Base-by-base conservation (phyloP, 371 early-diverging fungal genomes). In the Mucor lusitanicus region DNA sequence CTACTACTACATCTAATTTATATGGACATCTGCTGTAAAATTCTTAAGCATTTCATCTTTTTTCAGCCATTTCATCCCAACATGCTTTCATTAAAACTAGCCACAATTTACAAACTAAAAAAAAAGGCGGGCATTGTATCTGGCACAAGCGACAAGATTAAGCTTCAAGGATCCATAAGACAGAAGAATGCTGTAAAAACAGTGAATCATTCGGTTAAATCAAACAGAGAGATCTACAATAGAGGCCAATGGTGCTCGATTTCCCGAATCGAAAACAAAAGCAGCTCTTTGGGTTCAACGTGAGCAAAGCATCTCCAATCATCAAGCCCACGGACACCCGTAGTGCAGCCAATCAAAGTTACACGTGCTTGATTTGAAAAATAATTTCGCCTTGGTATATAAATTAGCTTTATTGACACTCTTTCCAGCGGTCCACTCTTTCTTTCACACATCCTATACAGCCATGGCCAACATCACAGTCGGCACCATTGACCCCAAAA, bases 401-500 rank as follows among this genome's bases (percentile, higher is more conserved):
- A 60, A 19, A 60, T 12, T 42, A 44, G 48, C 32, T 32, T 33
- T 6, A 13, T 21, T 33, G 27, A 15, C 11, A 32, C 0, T 37
- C 17, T 6, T 46, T 30, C 4, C 13, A 21, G 19, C 15, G 40
- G 33, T 7, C 6, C 33, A 33, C 6, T 23, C 27, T 59, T 42
- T 28, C n/a, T 57, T 55, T 35, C 59, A 9, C 27, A 42, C 59
- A 35, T 30, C 8, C 37, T 40, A 56, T 27, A 59, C 56, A 44
- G 48, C 28, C 28, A 70, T 66, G 62, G 12, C 57, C 28, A 44
- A 60, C n/a, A 53, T 63, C n/a, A 68, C 59, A n/a, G 64, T 64
- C 19, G 69, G 61, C 21, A 7, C n/a, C 3, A 64, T 69, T 9
- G 42, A 63, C 30, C 19, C 50, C 8, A 70, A 59, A 19, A 44